A percentile compares a stretch with the other conserved stretches of the same genome.
Evolutionary conservation across 306 rosid genomes (phyloP).

Genomic region (Styphnolobium japonicum): DNA sequence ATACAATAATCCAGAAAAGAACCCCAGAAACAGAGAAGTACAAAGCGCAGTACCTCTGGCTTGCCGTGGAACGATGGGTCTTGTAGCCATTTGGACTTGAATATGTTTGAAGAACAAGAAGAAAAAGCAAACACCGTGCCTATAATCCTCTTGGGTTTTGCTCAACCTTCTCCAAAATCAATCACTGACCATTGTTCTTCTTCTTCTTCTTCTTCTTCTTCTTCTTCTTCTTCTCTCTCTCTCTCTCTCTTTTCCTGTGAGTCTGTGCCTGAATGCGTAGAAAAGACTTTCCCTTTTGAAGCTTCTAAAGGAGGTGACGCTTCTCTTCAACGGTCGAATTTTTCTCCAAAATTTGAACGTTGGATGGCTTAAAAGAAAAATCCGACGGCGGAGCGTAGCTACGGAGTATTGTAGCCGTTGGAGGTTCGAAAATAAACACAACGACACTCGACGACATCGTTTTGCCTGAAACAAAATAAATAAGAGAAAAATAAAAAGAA

Average conservation of each 20-base stretch:
- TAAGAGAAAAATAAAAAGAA: too few species aligned
- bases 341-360: conserved; percentile 28
- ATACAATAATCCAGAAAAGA: not conserved
- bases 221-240: too few species aligned
- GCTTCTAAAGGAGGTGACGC: conserved; percentile 42
- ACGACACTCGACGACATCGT: too few species aligned
- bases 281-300: conserved; percentile 42
- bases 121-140: too few species aligned
- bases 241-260: not conserved
- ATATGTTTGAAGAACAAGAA: too few species aligned
- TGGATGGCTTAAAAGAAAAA: conserved; percentile 34
- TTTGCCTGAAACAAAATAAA: too few species aligned
- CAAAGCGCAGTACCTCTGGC: conserved; percentile 14
- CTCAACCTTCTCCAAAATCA: too few species aligned
- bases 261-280: too few species aligned
- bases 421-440: conserved; percentile 31
- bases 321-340: conserved; percentile 70
- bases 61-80: conserved; percentile 61
- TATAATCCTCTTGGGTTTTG: too few species aligned
- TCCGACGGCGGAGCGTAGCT: conserved; percentile 30
- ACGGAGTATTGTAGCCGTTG: conserved; percentile 62
- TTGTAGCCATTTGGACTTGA: conserved; percentile 59
- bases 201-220: too few species aligned
- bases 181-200: too few species aligned
- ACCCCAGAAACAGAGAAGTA: not conserved